Conservation (phyloP, 2,329 filamentous ascomycete species). For the Verticillium nubilum region DNA sequence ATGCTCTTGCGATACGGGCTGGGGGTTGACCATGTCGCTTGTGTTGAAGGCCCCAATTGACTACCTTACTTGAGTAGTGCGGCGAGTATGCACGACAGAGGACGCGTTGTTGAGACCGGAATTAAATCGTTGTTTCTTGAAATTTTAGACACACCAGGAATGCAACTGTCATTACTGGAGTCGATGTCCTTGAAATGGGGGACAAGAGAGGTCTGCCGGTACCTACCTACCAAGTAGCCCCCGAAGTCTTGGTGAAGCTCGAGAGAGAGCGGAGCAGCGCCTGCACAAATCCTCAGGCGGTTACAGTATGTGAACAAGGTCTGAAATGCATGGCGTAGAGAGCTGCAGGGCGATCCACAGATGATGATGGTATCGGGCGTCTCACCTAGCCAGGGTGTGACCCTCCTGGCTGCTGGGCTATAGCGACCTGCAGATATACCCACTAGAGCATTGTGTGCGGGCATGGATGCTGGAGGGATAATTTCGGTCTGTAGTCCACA, state of each 20-base stretch:
- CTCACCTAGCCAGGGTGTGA: slow-evolving; percentile 5
- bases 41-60: too few species aligned
- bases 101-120: too few species aligned
- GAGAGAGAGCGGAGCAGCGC: background rate
- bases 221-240: too few species aligned
- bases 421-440: slow-evolving; percentile 31
- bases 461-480: slow-evolving; percentile 23
- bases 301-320: background rate
- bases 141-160: too few species aligned
- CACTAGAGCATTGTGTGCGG: slow-evolving; percentile 24
- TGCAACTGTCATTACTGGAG: too few species aligned
- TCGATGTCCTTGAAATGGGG: too few species aligned
- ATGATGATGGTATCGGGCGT: slow-evolving; percentile 6
- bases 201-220: too few species aligned
- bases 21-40: background rate
- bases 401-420: slow-evolving; percentile 16
- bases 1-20: background rate
- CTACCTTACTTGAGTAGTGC: too few species aligned
- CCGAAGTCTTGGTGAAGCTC: too few species aligned
- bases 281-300: background rate
- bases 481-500: slow-evolving; percentile 27
- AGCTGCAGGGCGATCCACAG: background rate
- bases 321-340: background rate
- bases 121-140: too few species aligned
- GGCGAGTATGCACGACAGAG: too few species aligned